These are phyloP conservation scores for Ceratocystis papillata DNA, from an alignment of 2,329 filamentous ascomycete genomes.

Conservation along the genomic window DNA sequence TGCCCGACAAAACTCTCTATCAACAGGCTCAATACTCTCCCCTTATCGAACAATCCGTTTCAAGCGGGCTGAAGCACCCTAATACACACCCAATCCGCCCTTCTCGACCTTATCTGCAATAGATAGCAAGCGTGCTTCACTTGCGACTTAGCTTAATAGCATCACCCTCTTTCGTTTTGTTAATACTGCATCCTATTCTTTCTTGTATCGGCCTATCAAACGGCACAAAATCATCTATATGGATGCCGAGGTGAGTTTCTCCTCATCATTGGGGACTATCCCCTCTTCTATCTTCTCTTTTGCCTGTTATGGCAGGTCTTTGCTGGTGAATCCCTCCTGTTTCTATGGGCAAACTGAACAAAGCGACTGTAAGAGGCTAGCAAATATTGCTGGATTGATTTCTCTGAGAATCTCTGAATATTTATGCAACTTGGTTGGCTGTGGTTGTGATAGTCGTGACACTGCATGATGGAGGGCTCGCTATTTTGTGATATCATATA, in stretches of 20 bases:
- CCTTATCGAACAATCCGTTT: neutral
- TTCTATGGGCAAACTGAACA: no score
- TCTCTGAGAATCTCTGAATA: no score
- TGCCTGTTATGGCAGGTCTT: neutral
- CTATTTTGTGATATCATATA: neutral
- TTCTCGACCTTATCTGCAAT: neutral
- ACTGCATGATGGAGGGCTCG: neutral
- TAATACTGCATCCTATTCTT: neutral
- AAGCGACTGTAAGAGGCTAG: neutral
- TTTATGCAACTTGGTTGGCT: no score
- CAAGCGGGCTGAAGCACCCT: neutral
- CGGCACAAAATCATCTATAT: conserved; percentile 21
- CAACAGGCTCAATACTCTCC: no score
- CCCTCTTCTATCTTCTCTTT: neutral
- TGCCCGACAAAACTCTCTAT: no score
- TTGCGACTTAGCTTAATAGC: conserved; percentile 1
- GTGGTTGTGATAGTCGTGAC: neutral
- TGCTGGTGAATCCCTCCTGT: no score
- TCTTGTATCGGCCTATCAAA: neutral
- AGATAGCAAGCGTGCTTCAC: neutral
- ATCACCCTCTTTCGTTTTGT: neutral
- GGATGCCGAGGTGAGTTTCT: conserved; percentile 23
- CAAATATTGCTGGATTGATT: neutral
- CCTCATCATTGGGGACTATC: neutral
- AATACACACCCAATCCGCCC: neutral